Conservation (phyloP, 1,139 yeast species). For the Pichia sp. region DNA sequence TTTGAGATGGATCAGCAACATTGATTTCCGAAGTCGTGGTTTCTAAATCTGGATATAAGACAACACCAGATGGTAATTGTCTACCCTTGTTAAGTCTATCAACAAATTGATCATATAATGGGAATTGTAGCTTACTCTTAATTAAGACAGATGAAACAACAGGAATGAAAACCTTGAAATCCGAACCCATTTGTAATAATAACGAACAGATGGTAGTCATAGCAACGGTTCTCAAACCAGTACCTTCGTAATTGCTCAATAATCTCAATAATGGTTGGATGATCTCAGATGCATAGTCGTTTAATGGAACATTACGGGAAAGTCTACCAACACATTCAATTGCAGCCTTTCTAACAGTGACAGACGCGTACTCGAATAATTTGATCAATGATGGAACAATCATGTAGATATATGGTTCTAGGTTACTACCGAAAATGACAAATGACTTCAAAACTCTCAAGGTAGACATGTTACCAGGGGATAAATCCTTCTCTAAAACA, state of each 20-base stretch:
- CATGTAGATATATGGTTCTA: slow-evolving; percentile 86
- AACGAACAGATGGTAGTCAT: slow-evolving; percentile 82
- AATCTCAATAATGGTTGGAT: slow-evolving; percentile 84
- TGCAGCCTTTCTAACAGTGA: slow-evolving; percentile 63
- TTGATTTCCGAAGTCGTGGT: slow-evolving; percentile 53
- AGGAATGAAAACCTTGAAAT: slow-evolving; percentile 85
- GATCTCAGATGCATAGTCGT: slow-evolving; percentile 89
- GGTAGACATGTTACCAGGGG: slow-evolving; percentile 63
- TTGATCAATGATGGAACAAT: slow-evolving; percentile 82
- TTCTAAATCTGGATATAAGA: slow-evolving; percentile 68
- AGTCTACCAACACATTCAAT: slow-evolving; percentile 84
- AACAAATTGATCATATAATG: slow-evolving; percentile 79
- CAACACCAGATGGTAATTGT: slow-evolving; percentile 76
- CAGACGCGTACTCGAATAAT: slow-evolving; percentile 65
- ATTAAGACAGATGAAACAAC: slow-evolving; percentile 72
- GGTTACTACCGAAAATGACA: slow-evolving; percentile 84
- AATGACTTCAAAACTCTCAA: slow-evolving; percentile 79
- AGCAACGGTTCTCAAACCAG: slow-evolving; percentile 46
- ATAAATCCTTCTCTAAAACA: slow-evolving; percentile 75
- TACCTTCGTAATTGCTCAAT: slow-evolving; percentile 49
- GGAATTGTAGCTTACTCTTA: slow-evolving; percentile 63
- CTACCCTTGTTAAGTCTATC: slow-evolving; percentile 82
- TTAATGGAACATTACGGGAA: slow-evolving; percentile 68
- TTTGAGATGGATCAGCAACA: slow-evolving; percentile 68
- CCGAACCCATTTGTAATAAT: slow-evolving; percentile 77